Base-by-base conservation (phyloP, 768 basidiomycete species). In the Lentinula boryana region DNA sequence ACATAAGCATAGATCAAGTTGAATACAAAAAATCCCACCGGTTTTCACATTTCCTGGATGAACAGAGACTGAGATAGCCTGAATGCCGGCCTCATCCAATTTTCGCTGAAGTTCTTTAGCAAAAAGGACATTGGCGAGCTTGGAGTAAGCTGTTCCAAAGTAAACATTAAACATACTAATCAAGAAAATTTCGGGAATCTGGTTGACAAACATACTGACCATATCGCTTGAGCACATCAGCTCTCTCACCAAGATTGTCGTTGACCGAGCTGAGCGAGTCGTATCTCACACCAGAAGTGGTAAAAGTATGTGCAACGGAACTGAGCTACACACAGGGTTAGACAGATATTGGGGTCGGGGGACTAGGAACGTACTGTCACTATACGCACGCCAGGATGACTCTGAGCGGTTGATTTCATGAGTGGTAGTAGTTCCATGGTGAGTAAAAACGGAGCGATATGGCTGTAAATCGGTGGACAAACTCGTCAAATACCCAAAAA, bases 121-220 rank as follows among this genome's bases (percentile, higher is more conserved):
- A 62, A 76, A 84, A 16, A 86, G 72, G 35, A 81, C 69, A 53
- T 75, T 76, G 16, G 79, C 76, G 18, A 85, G 69, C 66, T 87
- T 87, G 52, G 81, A 72, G 38, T 76, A 68, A 0, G 67, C 86
- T 38, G 36, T 9, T 38, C 36, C 3, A 38, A 38, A 9, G 9
- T 8, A 38, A 38, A 38, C 9, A 38, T 38, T 38, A 8, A 13
- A 38, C 23, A 2, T 38, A 38, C 1, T 8, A 85, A 27, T 21
- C 32, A 12, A 27, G 12, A 57, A 32, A 16, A 31, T 33, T 21
- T 40, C 32, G 9, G 13, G 23, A 23, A 23, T 16, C 18, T 40
- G 16, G 35, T 16, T 36, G 10, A 9, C 2, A 2, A 27, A 13
- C 4, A 5, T 60, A 41, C 56, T 41, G 18, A 58, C 56, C 57